Evolutionary conservation across 169 alveolate genomes (phyloP).

Genomic region (Eimeria maxima): DNA sequence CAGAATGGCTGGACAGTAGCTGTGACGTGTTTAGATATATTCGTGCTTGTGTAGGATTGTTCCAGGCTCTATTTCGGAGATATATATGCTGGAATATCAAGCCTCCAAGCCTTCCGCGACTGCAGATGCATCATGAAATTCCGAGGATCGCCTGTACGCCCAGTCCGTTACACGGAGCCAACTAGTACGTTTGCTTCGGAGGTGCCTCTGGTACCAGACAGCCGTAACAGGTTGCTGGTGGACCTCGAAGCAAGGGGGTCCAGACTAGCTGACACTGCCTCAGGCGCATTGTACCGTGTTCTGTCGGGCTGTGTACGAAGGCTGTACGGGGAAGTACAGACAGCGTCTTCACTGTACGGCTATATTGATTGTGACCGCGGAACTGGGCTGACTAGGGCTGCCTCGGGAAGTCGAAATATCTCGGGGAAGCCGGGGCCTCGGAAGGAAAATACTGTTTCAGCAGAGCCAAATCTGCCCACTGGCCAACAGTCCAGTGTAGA

Average conservation of each 20-base stretch:
- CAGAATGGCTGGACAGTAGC: background rate
- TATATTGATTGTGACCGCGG: background rate
- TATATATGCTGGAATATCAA: background rate
- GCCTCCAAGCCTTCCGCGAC: background rate
- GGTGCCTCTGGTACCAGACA: background rate
- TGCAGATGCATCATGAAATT: background rate
- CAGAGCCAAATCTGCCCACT: background rate
- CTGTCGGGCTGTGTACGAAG: constrained; percentile 16
- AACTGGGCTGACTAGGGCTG: background rate
- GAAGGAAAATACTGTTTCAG: background rate
- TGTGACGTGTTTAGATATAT: background rate
- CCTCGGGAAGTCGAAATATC: background rate
- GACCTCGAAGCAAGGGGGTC: background rate
- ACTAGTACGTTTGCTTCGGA: background rate
- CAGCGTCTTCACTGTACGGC: constrained; percentile 42
- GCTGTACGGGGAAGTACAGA: background rate
- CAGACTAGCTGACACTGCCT: constrained; percentile 7
- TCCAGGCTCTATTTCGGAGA: background rate
- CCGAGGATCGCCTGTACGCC: background rate
- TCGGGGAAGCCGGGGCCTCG: constrained; percentile 8
- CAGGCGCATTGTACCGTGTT: background rate
- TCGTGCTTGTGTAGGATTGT: background rate
- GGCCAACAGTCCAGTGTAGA: background rate
- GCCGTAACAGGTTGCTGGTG: background rate
- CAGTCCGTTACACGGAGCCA: background rate